These are phyloP conservation scores for Tetragonia tetragonoides DNA, from an alignment of 148 eudicot genomes.

Conservation along the genomic window DNA sequence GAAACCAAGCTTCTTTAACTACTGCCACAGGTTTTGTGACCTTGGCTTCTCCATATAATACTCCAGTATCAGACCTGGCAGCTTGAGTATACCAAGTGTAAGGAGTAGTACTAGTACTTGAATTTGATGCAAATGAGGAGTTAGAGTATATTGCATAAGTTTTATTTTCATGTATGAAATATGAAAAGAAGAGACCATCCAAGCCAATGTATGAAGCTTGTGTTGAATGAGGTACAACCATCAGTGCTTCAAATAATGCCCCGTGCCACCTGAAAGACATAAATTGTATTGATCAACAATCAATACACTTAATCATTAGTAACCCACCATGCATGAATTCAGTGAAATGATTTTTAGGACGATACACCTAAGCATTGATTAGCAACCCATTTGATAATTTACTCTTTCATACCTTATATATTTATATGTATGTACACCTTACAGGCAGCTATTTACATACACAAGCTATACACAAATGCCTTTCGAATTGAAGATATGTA, in stretches of 20 bases:
- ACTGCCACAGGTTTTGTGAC: slow-evolving; percentile 13
- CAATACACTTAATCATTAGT: neutral
- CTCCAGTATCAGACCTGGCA: slow-evolving; percentile 40
- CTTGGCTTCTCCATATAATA: slow-evolving; percentile 39
- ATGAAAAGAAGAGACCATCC: slow-evolving; percentile 65
- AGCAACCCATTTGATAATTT: no score
- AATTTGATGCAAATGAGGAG: slow-evolving; percentile 26
- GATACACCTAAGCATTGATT: no score
- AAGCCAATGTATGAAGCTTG: slow-evolving; percentile 53
- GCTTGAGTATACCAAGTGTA: slow-evolving; percentile 48
- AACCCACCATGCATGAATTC: neutral
- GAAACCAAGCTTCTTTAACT: slow-evolving; percentile 33
- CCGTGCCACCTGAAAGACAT: slow-evolving; percentile 54
- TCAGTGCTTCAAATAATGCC: slow-evolving; percentile 47
- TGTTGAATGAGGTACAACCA: slow-evolving; percentile 45
- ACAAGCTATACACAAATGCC: no score
- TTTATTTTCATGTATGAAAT: slow-evolving; percentile 28
- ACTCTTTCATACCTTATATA: no score
- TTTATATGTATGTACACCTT: no score
- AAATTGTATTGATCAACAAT: no score
- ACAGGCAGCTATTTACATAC: no score
- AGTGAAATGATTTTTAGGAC: neutral
- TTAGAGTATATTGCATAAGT: slow-evolving; percentile 53
- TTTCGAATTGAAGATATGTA: no score
- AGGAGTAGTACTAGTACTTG: neutral